These are phyloP conservation scores for Chytridium lagenaria DNA, from an alignment of 371 early-diverging fungal genomes.

Conservation along the genomic window DNA sequence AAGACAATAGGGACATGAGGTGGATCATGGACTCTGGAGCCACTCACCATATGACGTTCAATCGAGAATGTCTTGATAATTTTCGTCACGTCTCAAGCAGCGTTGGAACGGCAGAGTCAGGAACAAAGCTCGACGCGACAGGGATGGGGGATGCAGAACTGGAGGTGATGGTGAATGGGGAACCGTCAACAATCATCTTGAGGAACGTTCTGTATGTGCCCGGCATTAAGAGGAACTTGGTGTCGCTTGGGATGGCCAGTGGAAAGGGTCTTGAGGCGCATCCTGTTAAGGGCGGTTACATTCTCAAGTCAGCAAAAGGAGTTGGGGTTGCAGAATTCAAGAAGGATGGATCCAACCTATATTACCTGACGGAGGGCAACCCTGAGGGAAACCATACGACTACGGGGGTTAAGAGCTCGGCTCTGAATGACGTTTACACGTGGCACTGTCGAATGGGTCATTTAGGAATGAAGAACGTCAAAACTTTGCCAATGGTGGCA, in stretches of 20 bases:
- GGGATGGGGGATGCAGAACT: neutral
- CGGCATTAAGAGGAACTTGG: neutral
- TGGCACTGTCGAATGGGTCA: neutral
- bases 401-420: neutral
- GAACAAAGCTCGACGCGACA: neutral
- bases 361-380: neutral
- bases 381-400: neutral
- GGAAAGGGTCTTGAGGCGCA: neutral
- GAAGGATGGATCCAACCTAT: neutral
- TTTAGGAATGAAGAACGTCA: too few relatives aligned
- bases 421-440: neutral
- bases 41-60: neutral
- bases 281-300: neutral
- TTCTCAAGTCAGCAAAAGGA: neutral
- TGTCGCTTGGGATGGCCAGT: neutral
- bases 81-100: neutral
- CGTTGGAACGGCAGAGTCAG: neutral
- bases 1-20: neutral
- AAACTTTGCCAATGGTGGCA: too few relatives aligned
- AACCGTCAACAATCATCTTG: neutral
- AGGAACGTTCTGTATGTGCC: neutral
- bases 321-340: neutral
- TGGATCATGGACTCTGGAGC: neutral
- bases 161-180: neutral
- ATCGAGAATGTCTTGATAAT: neutral